Conservation (phyloP, 2,329 filamentous ascomycete species). For the Pseudocercospora cruenta region DNA sequence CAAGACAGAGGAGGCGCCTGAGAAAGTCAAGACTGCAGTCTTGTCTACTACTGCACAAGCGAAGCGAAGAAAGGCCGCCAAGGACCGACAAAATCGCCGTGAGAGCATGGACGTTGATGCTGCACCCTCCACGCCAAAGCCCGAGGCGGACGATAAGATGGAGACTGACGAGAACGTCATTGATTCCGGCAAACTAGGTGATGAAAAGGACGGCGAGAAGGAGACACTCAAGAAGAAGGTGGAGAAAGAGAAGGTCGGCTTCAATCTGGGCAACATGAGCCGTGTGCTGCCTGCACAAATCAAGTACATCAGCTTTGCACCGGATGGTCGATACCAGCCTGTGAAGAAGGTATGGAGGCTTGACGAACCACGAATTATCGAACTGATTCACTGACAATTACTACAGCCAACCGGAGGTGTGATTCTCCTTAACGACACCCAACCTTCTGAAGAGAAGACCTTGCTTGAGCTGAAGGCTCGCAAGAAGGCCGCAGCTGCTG, state of each 20-base stretch:
- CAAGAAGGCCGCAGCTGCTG: slow-evolving; percentile 62
- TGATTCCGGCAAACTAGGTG: slow-evolving; percentile 44
- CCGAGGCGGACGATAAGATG: slow-evolving; percentile 74
- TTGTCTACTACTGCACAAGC: slow-evolving; percentile 96
- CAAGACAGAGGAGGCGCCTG: slow-evolving; percentile 89
- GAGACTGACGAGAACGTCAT: slow-evolving; percentile 59
- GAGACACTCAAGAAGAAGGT: slow-evolving; percentile 77
- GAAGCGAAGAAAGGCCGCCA: slow-evolving; percentile 90
- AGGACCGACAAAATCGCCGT: slow-evolving; percentile 83
- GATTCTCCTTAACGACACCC: slow-evolving; percentile 83
- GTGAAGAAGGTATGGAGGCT: slow-evolving; percentile 73
- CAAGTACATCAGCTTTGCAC: slow-evolving; percentile 92
- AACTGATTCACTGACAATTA: slow-evolving; percentile 45
- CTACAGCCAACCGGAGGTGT: slow-evolving; percentile 86
- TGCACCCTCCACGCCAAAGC: slow-evolving; percentile 73
- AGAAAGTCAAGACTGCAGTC: slow-evolving; percentile 92
- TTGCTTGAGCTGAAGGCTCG: slow-evolving; percentile 91
- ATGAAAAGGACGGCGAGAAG: slow-evolving; percentile 58
- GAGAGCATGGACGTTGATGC: slow-evolving; percentile 96
- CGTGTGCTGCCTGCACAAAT: slow-evolving; percentile 89
- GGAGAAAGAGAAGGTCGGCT: slow-evolving; percentile 96
- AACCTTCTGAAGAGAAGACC: slow-evolving; percentile 75
- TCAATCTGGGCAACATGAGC: slow-evolving; percentile 96
- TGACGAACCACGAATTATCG: neutral
- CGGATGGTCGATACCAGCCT: slow-evolving; percentile 81